Evolutionary conservation across 2,329 filamentous ascomycete species (phyloP).

Genomic region (Paecilomyces sp.): DNA sequence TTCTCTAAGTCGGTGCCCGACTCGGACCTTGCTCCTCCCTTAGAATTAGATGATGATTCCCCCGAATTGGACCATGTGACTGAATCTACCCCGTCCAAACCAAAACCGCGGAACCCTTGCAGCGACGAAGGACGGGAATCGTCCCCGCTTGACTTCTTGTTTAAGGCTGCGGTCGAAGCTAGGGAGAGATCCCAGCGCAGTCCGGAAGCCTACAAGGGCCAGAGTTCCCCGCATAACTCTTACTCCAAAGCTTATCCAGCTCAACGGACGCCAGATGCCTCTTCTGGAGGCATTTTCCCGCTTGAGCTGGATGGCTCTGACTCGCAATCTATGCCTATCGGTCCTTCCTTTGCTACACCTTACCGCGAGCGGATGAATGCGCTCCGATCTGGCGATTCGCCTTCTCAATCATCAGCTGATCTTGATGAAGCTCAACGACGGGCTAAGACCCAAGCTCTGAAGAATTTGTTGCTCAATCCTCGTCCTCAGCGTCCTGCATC

Average conservation of each 20-base stretch:
- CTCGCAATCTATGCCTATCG: conserved; percentile 48
- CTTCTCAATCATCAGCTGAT: conserved; percentile 18
- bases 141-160: conserved; percentile 84
- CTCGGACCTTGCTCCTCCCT: conserved; percentile 35
- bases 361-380: conserved; percentile 41
- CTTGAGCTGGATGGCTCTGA: conserved; percentile 60
- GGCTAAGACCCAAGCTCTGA: conserved; percentile 38
- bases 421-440: conserved; percentile 33
- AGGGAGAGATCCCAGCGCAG: conserved; percentile 48
- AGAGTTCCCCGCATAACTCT: conserved; percentile 47
- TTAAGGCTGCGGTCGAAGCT: conserved; percentile 70
- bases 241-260: conserved; percentile 30
- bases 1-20: conserved; percentile 68
- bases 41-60: conserved; percentile 34
- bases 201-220: conserved; percentile 30
- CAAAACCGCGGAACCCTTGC: conserved; percentile 28
- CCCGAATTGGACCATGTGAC: conserved; percentile 24
- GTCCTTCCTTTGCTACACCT: conserved; percentile 60
- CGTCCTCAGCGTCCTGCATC: conserved; percentile 28
- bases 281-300: conserved; percentile 54
- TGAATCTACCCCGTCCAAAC: conserved; percentile 39
- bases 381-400: conserved; percentile 29
- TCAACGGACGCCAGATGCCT: conserved; percentile 38
- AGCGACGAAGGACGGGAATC: conserved; percentile 43
- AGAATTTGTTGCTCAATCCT: conserved; percentile 38